These are phyloP conservation scores for Hebeloma cylindrosporum DNA, from an alignment of 768 basidiomycete species.

Conservation along the genomic window DNA sequence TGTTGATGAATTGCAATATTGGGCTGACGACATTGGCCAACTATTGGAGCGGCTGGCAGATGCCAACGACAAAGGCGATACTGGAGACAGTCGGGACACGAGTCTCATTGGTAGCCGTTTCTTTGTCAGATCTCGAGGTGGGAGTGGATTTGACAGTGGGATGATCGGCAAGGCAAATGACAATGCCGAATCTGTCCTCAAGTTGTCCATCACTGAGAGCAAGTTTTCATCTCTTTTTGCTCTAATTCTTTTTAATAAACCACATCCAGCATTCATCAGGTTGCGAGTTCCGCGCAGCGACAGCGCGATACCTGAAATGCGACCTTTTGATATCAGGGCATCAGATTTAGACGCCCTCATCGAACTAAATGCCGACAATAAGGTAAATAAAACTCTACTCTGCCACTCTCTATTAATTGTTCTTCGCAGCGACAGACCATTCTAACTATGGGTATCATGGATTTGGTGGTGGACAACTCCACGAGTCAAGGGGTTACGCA, in stretches of 20 bases:
- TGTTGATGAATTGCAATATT: slow-evolving; percentile 81
- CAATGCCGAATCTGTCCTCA: slow-evolving; percentile 47
- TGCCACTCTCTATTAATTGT: background rate
- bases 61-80: slow-evolving; percentile 22
- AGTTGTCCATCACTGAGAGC: slow-evolving; percentile 39
- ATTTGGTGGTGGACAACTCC: slow-evolving; percentile 56
- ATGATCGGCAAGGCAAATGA: slow-evolving; percentile 26
- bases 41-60: slow-evolving; percentile 52
- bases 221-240: slow-evolving; percentile 27
- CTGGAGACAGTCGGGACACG: slow-evolving; percentile 45
- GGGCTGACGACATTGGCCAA: slow-evolving; percentile 84
- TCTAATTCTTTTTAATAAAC: background rate
- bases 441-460: slow-evolving; percentile 61
- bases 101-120: slow-evolving; percentile 81
- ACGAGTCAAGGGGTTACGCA: slow-evolving; percentile 32
- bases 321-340: slow-evolving; percentile 57
- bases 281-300: slow-evolving; percentile 50
- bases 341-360: slow-evolving; percentile 64
- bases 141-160: slow-evolving; percentile 32
- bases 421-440: slow-evolving; percentile 66
- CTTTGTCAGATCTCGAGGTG: slow-evolving; percentile 58
- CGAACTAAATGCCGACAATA: slow-evolving; percentile 70
- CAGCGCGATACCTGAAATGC: slow-evolving; percentile 21
- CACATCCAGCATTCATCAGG: slow-evolving; percentile 35
- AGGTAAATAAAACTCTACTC: slow-evolving; percentile 41